Conservation (phyloP, 768 basidiomycete genomes). For the Collybia mongolica region DNA sequence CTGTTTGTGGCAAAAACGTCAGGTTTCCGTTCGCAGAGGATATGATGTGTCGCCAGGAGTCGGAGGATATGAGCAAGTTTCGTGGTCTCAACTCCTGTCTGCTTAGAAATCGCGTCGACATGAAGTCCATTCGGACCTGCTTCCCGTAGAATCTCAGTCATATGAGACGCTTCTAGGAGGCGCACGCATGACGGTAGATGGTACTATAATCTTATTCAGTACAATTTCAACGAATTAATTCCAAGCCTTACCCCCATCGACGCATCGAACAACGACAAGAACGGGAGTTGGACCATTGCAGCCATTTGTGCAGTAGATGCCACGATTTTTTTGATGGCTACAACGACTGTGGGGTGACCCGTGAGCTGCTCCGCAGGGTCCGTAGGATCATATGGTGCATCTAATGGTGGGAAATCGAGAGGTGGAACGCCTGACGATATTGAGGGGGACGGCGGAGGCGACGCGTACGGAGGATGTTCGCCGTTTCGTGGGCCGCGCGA, state of each 20-base stretch:
- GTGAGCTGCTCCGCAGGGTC: slow-evolving; percentile 55
- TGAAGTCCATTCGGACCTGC: slow-evolving; percentile 55
- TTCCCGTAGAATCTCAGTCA: slow-evolving; percentile 67
- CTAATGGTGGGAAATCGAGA: slow-evolving; percentile 60
- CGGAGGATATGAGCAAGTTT: slow-evolving; percentile 74
- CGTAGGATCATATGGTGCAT: slow-evolving; percentile 41
- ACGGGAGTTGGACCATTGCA: slow-evolving; percentile 64
- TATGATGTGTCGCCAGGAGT: slow-evolving; percentile 76
- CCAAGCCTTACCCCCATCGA: slow-evolving; percentile 57
- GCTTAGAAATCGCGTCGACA: slow-evolving; percentile 42
- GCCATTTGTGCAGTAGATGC: slow-evolving; percentile 70
- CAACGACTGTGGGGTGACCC: slow-evolving; percentile 55
- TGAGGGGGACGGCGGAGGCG: slow-evolving; percentile 30
- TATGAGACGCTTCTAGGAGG: slow-evolving; percentile 69
- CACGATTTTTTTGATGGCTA: slow-evolving; percentile 62
- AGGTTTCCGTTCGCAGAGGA: slow-evolving; percentile 66
- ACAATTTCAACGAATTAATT: not conserved
- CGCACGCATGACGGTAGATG: slow-evolving; percentile 75
- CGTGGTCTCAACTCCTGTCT: slow-evolving; percentile 40
- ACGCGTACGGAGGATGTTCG: slow-evolving; percentile 20
- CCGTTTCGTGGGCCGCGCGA: slow-evolving; percentile 6
- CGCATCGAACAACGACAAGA: slow-evolving; percentile 72
- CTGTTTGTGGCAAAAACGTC: slow-evolving; percentile 75
- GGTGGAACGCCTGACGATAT: slow-evolving; percentile 11
- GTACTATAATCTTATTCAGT: slow-evolving; percentile 42